phyloP scores from a whole-genome alignment of 225 moss, liverwort and hornwort genomes.

The Physcomitrium patens region DNA sequence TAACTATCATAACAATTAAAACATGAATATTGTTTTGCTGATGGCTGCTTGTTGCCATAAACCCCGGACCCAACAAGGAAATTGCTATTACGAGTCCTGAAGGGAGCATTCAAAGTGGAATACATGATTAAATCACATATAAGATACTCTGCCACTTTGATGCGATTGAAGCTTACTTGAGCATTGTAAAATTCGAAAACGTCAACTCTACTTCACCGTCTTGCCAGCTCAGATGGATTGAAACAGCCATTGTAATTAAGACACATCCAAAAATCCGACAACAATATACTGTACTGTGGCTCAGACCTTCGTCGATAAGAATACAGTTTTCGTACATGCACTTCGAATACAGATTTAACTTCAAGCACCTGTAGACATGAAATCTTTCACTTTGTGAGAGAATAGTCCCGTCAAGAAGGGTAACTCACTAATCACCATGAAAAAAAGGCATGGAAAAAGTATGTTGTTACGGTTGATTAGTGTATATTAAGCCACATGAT shows the following conservation, averaged over 20 bases:
- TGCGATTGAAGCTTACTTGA: constrained; percentile 13
- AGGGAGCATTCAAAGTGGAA: neutral
- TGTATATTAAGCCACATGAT: no score
- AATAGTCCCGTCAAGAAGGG: neutral
- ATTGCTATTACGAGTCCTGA: neutral
- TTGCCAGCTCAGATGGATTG: constrained; percentile 22
- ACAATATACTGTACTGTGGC: constrained; percentile 67
- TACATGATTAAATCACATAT: neutral
- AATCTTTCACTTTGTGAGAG: constrained; percentile 20
- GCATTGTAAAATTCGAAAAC: neutral
- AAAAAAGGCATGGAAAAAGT: neutral
- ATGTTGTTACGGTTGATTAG: no score
- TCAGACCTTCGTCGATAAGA: constrained; percentile 66
- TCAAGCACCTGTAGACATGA: constrained; percentile 66
- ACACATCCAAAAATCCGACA: constrained; percentile 91
- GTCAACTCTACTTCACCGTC: constrained; percentile 15
- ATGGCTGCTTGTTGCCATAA: neutral
- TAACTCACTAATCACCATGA: neutral
- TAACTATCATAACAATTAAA: neutral
- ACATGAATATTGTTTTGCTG: neutral
- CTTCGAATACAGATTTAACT: constrained; percentile 75
- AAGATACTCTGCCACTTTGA: neutral
- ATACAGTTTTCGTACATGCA: constrained; percentile 63
- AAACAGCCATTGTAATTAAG: constrained; percentile 90
- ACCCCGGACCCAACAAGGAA: neutral